Evolutionary conservation across 805 yeast genomes (phyloP), one percentile per base, ranked within the genome.

Genomic region (Saturnispora hagleri): DNA sequence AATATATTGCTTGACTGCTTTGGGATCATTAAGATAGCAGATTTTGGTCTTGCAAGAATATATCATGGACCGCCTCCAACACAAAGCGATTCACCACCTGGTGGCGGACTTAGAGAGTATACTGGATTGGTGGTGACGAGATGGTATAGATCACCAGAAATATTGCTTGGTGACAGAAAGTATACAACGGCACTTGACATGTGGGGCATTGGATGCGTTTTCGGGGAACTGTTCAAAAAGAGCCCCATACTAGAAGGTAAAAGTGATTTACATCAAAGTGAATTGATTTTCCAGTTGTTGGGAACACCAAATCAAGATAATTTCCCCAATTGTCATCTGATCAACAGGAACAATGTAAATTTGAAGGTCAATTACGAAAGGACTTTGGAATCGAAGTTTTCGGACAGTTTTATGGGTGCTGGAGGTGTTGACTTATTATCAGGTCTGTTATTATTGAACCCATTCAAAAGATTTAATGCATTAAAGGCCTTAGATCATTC

Each of bases 171-270:
- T 3, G 95, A 89, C 58, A 75, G 85, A 58, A 73, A 77, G 53
- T 91, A 91, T 65, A 89, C 97, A 2, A 86, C 97, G 0, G 95
- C 98, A 0, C 91, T 91, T 12, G 99, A 93, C 68, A 77, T 93
- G 69, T 93, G 99, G 99, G 97, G 98, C 0, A 78, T 88, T 20
- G 98, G 98, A 1, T 93, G 99, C 69, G 91, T 93, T 0, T 83
- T 93, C 63, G 99, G 89, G 0, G 99, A 93, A 68, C 74, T 90
- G 62, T 91, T 86, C 68, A 81, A 80, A 33, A 77, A 80, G 55
- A 80, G 77, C 58, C 99, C 99, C 0, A 84, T 93, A 15, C 66
- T 93, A 46, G 89, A 83, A 42, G 99, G 99, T 0, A 72, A 77
- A 43, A 77, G 93, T 1, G 99, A 93, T 64, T 66, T 84, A 10